These are phyloP conservation scores for Amylostereum areolatum DNA, from an alignment of 1,284 basidiomycete species.

Conservation along the genomic window DNA sequence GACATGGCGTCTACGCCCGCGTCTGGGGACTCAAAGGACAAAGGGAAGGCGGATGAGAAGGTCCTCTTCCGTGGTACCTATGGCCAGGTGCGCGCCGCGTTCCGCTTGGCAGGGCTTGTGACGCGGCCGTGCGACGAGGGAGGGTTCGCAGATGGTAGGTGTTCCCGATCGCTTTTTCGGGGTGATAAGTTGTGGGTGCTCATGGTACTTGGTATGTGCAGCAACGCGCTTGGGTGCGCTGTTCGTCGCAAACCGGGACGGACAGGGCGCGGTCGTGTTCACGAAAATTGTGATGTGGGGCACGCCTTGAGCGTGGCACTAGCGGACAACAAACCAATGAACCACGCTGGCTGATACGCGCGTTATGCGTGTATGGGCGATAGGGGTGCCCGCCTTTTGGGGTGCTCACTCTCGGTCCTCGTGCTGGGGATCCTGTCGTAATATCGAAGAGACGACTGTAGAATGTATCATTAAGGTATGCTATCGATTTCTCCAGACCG, in stretches of 20 bases:
- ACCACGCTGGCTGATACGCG: too few species aligned
- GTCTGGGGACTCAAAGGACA: constrained; percentile 9
- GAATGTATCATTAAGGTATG: too few species aligned
- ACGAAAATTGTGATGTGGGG: constrained; percentile 42
- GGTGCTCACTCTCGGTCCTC: too few species aligned
- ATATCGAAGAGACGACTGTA: too few species aligned
- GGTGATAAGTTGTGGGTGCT: too few species aligned
- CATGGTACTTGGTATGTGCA: constrained; percentile 14
- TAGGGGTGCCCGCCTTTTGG: too few species aligned
- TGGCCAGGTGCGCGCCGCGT: constrained; percentile 40
- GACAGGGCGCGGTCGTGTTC: constrained; percentile 28
- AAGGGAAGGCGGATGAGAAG: constrained; percentile 17
- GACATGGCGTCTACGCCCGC: constrained; percentile 1
- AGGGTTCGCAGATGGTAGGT: constrained; percentile 32
- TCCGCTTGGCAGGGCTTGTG: constrained; percentile 35
- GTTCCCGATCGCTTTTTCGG: not conserved
- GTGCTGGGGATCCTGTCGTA: too few species aligned
- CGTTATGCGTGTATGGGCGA: too few species aligned
- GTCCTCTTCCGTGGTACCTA: constrained; percentile 43
- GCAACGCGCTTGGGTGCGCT: constrained; percentile 40
- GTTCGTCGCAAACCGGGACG: constrained; percentile 34
- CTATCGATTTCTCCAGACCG: too few species aligned
- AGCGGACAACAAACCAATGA: too few species aligned
- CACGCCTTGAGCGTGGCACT: not conserved
- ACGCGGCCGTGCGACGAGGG: constrained; percentile 31